Percentiles rank a stretch among this genome's conserved stretches.
Conservation (phyloP, 352 stramenopile genomes). For the Pythium myriotylum region DNA sequence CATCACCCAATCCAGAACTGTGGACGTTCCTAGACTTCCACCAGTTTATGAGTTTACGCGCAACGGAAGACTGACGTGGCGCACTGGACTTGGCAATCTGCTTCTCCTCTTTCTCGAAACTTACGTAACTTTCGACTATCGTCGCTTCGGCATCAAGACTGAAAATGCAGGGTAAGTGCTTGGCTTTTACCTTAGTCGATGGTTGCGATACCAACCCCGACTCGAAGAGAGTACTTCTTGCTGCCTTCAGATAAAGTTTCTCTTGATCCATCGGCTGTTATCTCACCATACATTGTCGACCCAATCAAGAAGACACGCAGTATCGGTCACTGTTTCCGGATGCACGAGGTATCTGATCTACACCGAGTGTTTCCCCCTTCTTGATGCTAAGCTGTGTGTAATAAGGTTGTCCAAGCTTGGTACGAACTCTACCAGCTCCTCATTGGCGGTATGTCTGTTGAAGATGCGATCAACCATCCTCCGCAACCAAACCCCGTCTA, state of each 20-base stretch:
- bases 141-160: slow-evolving; percentile 76
- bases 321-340: slow-evolving; percentile 84
- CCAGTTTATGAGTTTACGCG: slow-evolving; percentile 75
- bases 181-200: background rate
- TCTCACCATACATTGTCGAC: slow-evolving; percentile 73
- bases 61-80: slow-evolving; percentile 61
- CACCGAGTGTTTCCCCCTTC: no score
- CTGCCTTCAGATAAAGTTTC: slow-evolving; percentile 50
- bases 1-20: no score
- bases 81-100: slow-evolving; percentile 70
- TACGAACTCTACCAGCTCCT: slow-evolving; percentile 39
- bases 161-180: slow-evolving; percentile 61
- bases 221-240: slow-evolving; percentile 69
- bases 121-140: slow-evolving; percentile 86
- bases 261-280: slow-evolving; percentile 36
- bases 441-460: slow-evolving; percentile 26
- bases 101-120: slow-evolving; percentile 83
- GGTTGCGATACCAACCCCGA: background rate
- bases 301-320: slow-evolving; percentile 65
- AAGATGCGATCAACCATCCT: slow-evolving; percentile 17
- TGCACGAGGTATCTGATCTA: slow-evolving; percentile 74
- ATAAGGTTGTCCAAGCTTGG: slow-evolving; percentile 46
- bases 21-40: slow-evolving; percentile 13
- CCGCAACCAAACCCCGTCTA: background rate
- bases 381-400: background rate